These are phyloP conservation scores for Quambalaria eucalypti DNA, from an alignment of 1,284 basidiomycete species.

Conservation along the genomic window DNA sequence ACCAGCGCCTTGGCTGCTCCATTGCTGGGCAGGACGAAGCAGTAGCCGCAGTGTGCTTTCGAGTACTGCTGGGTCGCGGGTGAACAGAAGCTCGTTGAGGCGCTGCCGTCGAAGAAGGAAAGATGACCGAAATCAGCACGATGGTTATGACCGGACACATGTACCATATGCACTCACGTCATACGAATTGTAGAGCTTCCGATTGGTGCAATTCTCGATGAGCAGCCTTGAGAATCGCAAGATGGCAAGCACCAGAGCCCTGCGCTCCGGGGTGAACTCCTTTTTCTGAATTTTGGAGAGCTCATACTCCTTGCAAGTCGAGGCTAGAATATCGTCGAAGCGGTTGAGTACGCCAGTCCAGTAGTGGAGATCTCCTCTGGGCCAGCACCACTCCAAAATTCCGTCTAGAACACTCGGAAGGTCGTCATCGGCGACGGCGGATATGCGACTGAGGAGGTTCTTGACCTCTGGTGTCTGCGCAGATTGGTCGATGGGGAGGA, in stretches of 20 bases:
- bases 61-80: conserved; percentile 80
- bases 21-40: conserved; percentile 86
- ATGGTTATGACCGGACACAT: conserved; percentile 1
- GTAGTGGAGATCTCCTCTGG: conserved; percentile 88
- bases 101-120: conserved; percentile 54
- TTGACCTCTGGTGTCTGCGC: conserved; percentile 30
- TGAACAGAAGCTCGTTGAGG: conserved; percentile 75
- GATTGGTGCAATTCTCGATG: conserved; percentile 93
- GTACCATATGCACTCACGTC: conserved; percentile 60
- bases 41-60: conserved; percentile 74
- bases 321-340: conserved; percentile 80
- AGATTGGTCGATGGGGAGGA: neutral
- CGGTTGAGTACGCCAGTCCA: conserved; percentile 94
- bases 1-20: conserved; percentile 53
- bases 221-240: conserved; percentile 79
- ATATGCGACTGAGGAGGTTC: conserved; percentile 26
- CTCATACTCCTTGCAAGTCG: conserved; percentile 67
- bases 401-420: conserved; percentile 31
- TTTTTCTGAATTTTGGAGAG: conserved; percentile 55
- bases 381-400: conserved; percentile 70
- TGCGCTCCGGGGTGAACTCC: conserved; percentile 67
- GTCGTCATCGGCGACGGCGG: conserved; percentile 30
- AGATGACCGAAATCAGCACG: neutral
- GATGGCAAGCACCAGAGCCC: conserved; percentile 67
- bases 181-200: conserved; percentile 92